These are phyloP conservation scores for Sporothrix brasiliensis DNA, from an alignment of 2,329 filamentous ascomycete genomes.

Conservation along the genomic window DNA sequence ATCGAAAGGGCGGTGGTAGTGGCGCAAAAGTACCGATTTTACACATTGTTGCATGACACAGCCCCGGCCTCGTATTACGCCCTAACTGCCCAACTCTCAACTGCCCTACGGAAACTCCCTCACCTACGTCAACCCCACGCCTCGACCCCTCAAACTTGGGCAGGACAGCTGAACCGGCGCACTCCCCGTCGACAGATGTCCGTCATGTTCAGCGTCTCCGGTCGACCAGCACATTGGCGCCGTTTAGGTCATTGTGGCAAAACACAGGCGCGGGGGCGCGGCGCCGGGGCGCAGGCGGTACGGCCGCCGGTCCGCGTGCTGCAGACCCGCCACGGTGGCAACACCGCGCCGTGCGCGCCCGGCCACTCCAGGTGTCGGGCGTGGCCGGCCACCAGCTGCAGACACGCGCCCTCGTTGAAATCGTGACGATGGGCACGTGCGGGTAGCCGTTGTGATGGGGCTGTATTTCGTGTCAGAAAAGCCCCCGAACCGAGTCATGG, in stretches of 20 bases:
- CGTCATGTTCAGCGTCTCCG: conserved; percentile 38
- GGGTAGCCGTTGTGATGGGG: conserved; percentile 35
- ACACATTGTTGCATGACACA: no score
- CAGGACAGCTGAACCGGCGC: conserved; percentile 40
- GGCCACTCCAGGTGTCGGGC: conserved; percentile 35
- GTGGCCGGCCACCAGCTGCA: conserved; percentile 38
- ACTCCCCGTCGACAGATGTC: conserved; percentile 41
- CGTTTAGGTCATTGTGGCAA: conserved; percentile 39
- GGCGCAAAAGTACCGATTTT: no score
- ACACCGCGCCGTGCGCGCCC: not conserved
- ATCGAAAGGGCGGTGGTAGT: not conserved
- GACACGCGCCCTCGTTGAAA: conserved; percentile 41
- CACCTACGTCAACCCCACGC: not conserved
- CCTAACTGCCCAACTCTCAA: no score
- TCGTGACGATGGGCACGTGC: conserved; percentile 40
- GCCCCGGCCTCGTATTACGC: no score
- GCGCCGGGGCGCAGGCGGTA: conserved; percentile 37
- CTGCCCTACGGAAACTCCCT: no score
- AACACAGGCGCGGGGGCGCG: conserved; percentile 36
- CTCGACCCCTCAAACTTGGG: conserved; percentile 36
- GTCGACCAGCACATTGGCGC: conserved; percentile 39
- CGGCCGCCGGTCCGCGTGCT: conserved; percentile 36
- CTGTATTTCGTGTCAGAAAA: no score
- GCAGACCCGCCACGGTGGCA: conserved; percentile 38
- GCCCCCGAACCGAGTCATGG: no score